phyloP scores from a whole-genome alignment of 768 basidiomycete genomes.

The Boletus insuetus region DNA sequence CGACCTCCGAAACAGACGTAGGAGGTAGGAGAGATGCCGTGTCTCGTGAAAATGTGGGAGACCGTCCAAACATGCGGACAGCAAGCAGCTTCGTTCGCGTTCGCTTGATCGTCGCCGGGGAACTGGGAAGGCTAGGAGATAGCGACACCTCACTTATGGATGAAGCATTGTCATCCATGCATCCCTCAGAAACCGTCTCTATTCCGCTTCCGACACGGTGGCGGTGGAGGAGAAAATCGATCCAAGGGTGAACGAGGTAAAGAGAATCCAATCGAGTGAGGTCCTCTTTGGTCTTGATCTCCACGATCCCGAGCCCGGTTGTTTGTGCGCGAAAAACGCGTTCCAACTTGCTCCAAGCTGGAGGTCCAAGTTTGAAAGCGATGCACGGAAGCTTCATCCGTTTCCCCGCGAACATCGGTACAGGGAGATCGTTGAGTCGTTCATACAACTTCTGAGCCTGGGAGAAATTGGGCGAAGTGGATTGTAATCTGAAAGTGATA shows the following conservation, averaged over 20 bases:
- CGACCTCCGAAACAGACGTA: neutral
- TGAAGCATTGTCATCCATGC: neutral
- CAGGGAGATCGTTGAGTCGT: neutral
- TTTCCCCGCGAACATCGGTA: neutral
- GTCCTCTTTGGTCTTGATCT: slow-evolving; percentile 5
- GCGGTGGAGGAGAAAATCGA: slow-evolving; percentile 8
- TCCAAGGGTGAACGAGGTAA: slow-evolving; percentile 14
- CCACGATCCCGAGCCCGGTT: slow-evolving; percentile 2
- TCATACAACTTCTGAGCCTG: neutral
- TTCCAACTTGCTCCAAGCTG: neutral
- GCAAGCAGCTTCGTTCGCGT: neutral
- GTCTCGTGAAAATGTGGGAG: neutral
- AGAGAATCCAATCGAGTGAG: slow-evolving; percentile 1
- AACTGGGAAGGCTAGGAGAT: neutral
- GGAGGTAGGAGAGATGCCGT: neutral
- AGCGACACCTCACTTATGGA: neutral
- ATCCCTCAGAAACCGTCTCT: neutral
- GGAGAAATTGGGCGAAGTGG: neutral
- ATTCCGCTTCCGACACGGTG: neutral
- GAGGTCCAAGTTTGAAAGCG: neutral
- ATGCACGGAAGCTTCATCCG: slow-evolving; percentile 5
- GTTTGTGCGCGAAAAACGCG: neutral
- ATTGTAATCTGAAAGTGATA: neutral
- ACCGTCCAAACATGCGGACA: neutral
- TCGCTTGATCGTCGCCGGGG: neutral